Evolutionary conservation across 345 rosid genomes (phyloP).

Genomic region (Ceriops zippeliana): DNA sequence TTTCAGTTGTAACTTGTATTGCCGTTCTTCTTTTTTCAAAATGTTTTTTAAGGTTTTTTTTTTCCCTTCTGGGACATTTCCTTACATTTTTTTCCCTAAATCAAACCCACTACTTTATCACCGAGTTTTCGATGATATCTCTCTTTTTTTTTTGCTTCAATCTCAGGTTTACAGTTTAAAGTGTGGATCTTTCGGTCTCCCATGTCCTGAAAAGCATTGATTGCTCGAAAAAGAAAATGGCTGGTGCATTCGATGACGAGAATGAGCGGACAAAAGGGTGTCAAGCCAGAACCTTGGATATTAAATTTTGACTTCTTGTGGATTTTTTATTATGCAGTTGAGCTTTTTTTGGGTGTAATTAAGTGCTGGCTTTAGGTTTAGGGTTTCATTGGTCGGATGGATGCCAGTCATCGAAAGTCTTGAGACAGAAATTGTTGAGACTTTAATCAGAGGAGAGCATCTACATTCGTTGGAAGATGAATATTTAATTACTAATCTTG

Average conservation of each 20-base stretch:
- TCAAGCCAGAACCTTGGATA: no score
- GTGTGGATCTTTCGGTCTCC: background rate
- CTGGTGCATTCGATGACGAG: slow-evolving; percentile 58
- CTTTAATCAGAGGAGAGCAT: no score
- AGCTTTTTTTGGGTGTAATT: no score
- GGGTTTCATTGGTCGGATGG: no score
- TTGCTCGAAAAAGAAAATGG: slow-evolving; percentile 29
- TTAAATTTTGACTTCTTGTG: no score
- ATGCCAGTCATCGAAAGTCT: background rate
- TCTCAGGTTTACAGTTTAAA: slow-evolving; percentile 13
- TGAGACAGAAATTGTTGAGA: background rate
- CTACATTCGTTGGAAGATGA: no score
- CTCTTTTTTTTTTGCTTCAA: background rate
- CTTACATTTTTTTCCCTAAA: background rate
- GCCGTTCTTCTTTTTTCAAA: background rate
- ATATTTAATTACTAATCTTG: no score
- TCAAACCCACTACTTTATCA: background rate
- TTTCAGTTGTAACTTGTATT: background rate
- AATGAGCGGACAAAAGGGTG: slow-evolving; percentile 36
- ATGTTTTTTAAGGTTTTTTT: background rate
- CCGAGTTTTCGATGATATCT: background rate
- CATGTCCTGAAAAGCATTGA: background rate
- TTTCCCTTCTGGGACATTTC: background rate
- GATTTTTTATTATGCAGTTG: no score
- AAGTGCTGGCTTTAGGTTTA: no score